Evolutionary conservation across 306 rosid species (phyloP).

Genomic region (Adenanthera pavonina): DNA sequence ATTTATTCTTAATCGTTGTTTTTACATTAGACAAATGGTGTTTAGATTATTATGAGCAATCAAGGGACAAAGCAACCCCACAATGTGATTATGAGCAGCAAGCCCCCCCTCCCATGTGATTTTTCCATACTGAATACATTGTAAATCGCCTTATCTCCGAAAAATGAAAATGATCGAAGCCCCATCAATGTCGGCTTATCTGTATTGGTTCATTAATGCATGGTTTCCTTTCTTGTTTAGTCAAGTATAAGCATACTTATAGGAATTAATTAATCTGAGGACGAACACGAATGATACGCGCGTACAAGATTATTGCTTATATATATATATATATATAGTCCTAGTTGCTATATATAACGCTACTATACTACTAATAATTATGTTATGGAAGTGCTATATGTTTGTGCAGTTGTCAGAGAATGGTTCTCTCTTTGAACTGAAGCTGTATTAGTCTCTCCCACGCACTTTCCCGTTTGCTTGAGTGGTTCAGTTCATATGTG

Average conservation of each 20-base stretch:
- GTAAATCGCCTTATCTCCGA: conserved; percentile 43
- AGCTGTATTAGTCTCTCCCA: no score
- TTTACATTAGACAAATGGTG: conserved; percentile 31
- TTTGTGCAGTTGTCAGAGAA: no score
- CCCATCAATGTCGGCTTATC: conserved; percentile 47
- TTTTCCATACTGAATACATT: conserved; percentile 29
- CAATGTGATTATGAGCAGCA: conserved; percentile 43
- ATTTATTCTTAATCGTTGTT: conserved; percentile 18
- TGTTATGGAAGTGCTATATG: no score
- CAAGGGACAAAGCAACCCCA: conserved; percentile 61
- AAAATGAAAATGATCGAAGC: conserved; percentile 39
- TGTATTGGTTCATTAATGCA: conserved; percentile 43
- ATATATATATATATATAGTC: background rate
- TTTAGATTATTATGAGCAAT: conserved; percentile 30
- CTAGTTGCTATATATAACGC: background rate
- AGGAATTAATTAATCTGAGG: conserved; percentile 9
- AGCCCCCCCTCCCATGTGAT: conserved; percentile 36
- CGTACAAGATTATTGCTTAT: background rate
- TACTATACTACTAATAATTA: no score
- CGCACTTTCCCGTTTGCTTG: no score
- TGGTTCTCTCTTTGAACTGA: no score
- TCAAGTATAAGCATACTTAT: conserved; percentile 32
- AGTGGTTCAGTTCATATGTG: no score
- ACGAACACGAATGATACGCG: background rate
- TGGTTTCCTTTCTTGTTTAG: conserved; percentile 32